Conservation (phyloP, 1,284 basidiomycete species). For the Moesziomyces parantarcticus region DNA sequence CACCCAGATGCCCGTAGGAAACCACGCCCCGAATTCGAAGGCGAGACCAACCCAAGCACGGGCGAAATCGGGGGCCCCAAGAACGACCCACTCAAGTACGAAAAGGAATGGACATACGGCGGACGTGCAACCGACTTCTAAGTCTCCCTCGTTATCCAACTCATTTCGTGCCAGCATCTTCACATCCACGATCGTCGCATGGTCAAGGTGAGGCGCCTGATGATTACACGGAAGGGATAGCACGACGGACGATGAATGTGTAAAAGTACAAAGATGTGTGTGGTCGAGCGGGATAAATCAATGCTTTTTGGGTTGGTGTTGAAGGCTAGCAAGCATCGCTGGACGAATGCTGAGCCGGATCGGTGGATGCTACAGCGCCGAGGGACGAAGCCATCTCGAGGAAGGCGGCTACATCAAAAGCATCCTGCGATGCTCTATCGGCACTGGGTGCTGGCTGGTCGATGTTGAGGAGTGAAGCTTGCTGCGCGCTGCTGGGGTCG, state of each 20-base stretch:
- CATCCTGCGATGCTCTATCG: constrained; percentile 1
- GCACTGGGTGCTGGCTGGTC: neutral
- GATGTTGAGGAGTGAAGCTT: too few species aligned
- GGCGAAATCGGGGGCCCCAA: constrained; percentile 74
- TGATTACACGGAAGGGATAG: neutral
- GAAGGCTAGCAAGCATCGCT: neutral
- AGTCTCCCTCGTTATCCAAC: neutral
- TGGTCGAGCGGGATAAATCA: neutral
- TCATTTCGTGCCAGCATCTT: neutral
- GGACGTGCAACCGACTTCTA: constrained; percentile 66
- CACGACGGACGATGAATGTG: neutral
- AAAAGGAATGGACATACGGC: constrained; percentile 67
- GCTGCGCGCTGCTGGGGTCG: neutral
- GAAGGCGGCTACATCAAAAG: constrained; percentile 40
- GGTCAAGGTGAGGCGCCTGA: neutral
- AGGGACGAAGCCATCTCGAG: constrained; percentile 37
- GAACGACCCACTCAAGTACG: constrained; percentile 71
- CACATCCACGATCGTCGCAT: neutral
- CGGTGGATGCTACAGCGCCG: constrained; percentile 2
- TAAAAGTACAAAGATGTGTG: neutral
- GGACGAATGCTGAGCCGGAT: neutral
- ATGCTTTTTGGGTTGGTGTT: constrained; percentile 2
- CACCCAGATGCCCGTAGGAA: constrained; percentile 68
- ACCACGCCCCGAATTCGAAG: constrained; percentile 71
- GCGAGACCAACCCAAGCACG: constrained; percentile 72